These are phyloP conservation scores for Balakata baccata DNA, from an alignment of 345 rosid genomes.

Conservation along the genomic window DNA sequence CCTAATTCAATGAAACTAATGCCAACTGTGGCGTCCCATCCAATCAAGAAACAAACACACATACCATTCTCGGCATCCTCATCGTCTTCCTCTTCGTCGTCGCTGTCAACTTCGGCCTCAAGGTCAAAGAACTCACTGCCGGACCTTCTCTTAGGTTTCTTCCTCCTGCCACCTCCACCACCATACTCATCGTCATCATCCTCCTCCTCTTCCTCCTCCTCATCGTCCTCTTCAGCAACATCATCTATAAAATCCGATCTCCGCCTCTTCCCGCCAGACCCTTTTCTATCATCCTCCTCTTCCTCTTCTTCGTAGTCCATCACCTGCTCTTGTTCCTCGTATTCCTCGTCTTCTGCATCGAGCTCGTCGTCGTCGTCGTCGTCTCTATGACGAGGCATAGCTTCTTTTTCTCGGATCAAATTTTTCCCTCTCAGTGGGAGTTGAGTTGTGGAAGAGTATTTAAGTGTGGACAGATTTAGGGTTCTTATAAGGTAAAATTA, in stretches of 20 bases:
- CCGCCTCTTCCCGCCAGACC: constrained; percentile 54
- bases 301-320: constrained; percentile 54
- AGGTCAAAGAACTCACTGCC: constrained; percentile 52
- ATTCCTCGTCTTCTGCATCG: constrained; percentile 42
- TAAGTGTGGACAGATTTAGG: too few species aligned
- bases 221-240: constrained; percentile 82
- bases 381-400: constrained; percentile 46
- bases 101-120: constrained; percentile 74
- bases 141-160: constrained; percentile 40
- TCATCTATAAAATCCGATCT: constrained; percentile 83
- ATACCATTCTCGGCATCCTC: constrained; percentile 75
- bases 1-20: neutral
- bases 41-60: neutral
- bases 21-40: neutral
- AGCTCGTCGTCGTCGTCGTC: constrained; percentile 50
- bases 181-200: constrained; percentile 59
- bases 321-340: constrained; percentile 41
- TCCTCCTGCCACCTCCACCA: constrained; percentile 34
- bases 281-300: constrained; percentile 24
- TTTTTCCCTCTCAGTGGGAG: neutral
- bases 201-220: constrained; percentile 62
- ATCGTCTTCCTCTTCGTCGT: constrained; percentile 90
- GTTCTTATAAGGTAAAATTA: neutral
- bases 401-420: neutral
- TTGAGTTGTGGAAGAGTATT: neutral